Conservation (phyloP, 139 green algal species). For the Volvox reticuliferus region DNA sequence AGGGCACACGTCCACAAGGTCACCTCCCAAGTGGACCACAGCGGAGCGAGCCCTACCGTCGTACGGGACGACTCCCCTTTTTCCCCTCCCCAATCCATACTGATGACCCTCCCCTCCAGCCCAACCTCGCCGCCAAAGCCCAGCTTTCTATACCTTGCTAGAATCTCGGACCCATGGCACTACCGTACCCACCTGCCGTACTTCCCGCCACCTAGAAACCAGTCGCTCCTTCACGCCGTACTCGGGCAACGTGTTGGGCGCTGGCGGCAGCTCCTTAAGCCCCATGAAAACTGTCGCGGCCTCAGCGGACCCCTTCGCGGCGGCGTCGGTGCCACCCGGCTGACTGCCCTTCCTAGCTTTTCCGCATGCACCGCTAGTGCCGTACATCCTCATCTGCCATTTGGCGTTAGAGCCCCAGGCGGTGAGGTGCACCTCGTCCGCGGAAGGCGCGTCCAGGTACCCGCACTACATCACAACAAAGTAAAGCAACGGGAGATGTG, state of each 20-base stretch:
- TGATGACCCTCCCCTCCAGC: too few species aligned
- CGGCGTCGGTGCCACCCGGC: not conserved
- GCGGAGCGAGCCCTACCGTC: too few species aligned
- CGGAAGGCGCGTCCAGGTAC: not conserved
- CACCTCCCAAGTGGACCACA: too few species aligned
- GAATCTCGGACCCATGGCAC: too few species aligned
- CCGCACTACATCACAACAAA: not conserved
- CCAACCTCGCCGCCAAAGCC: too few species aligned
- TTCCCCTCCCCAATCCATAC: too few species aligned
- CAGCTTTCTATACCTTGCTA: too few species aligned
- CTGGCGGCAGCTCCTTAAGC: slow-evolving; percentile 43
- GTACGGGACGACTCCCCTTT: too few species aligned
- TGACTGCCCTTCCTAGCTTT: not conserved
- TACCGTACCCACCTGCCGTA: slow-evolving; percentile 49
- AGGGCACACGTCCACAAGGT: too few species aligned
- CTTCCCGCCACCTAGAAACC: slow-evolving; percentile 68
- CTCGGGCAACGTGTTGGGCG: slow-evolving; percentile 45
- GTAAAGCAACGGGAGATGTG: too few species aligned
- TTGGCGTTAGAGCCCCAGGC: not conserved
- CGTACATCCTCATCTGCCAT: slow-evolving; percentile 50
- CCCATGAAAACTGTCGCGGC: not conserved
- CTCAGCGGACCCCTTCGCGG: not conserved
- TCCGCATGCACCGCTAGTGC: not conserved
- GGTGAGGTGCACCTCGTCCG: slow-evolving; percentile 15
- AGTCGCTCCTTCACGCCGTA: slow-evolving; percentile 77